phyloP scores from a whole-genome alignment of 257 asterid genomes.

The Solanum ossicruentum region DNA sequence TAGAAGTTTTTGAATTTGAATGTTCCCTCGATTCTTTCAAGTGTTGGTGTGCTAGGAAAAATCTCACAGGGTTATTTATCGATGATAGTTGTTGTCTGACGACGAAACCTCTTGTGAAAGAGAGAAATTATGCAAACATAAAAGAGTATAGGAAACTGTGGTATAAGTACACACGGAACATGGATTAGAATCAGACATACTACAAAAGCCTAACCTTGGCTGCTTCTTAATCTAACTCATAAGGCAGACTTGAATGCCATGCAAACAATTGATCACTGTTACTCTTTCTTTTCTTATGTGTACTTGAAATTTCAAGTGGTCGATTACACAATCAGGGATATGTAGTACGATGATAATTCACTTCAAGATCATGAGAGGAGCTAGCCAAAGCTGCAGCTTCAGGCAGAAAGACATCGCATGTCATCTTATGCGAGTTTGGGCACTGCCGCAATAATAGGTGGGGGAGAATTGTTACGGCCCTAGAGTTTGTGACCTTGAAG shows the following conservation, averaged over 20 bases:
- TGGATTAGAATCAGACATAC: background rate
- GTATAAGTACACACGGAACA: background rate
- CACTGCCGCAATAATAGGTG: conserved; percentile 65
- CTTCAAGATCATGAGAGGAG: conserved; percentile 38
- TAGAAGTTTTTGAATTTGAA: background rate
- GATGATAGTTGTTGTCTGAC: background rate
- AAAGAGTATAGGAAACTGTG: background rate
- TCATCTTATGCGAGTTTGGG: conserved; percentile 51
- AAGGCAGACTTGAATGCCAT: background rate
- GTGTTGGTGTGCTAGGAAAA: background rate
- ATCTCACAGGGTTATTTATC: background rate
- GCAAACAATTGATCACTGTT: background rate
- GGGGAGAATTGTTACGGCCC: too few species aligned
- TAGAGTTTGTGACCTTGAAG: too few species aligned
- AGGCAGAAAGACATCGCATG: conserved; percentile 48
- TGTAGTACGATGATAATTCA: background rate
- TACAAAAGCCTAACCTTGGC: too few species aligned
- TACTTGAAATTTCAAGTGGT: background rate
- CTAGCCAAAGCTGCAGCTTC: conserved; percentile 54
- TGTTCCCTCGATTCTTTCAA: background rate
- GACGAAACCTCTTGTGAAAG: background rate
- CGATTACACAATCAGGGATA: background rate
- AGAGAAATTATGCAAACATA: background rate
- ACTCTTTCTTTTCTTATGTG: background rate
- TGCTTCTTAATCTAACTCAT: too few species aligned